Evolutionary conservation across 2,329 filamentous ascomycete species (phyloP), one percentile per base, ranked within the genome.

Genomic region (Fusarium mexicanum): DNA sequence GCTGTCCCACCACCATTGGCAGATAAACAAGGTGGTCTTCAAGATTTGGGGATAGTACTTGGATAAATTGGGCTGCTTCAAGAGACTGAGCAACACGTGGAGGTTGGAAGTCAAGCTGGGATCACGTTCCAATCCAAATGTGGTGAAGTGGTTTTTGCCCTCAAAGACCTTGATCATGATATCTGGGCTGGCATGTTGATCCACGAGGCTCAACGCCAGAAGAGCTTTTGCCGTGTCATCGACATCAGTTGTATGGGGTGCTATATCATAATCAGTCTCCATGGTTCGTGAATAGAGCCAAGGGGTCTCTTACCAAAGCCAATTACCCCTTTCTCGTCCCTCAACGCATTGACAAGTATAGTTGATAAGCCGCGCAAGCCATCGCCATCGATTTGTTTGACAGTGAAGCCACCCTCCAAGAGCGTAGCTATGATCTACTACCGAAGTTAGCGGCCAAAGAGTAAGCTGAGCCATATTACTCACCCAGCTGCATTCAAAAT

Each of bases 401-500:
- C 1, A 0, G 55, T 17, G 17, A 46, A 65, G 6, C 55, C 40
- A 17, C 16, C 16, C 11, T 53, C 29, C 4, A 65, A 18, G 10
- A 61, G 47, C 6, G 62, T 61, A 1, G 55, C 62, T 6, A 65
- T 1, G 9, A 31, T 46, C 55, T 65, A 16, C 0, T 4, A 1
- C 22, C 12, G 0, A 12, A 3, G 6, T 59, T 8, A 64, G 53
- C 7, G 6, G 4, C 13, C 0, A 3, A 16, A 29, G 7, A 4
- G 18, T 12, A 10, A 4, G 6, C 1, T 8, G 22, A 9, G 11
- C 2, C 3, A 33, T 2, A 22, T 8, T 2, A 43, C 61, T 46
- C 4, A 61, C 62, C 62, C 55, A 65, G 33, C 62, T 65, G 8
- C 46, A 53, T 11, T 65, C 55, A 11, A 65, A 65, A 33, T 65